These are phyloP conservation scores for Pseudozyma hubeiensis DNA, from an alignment of 1,284 basidiomycete species.

Conservation along the genomic window DNA sequence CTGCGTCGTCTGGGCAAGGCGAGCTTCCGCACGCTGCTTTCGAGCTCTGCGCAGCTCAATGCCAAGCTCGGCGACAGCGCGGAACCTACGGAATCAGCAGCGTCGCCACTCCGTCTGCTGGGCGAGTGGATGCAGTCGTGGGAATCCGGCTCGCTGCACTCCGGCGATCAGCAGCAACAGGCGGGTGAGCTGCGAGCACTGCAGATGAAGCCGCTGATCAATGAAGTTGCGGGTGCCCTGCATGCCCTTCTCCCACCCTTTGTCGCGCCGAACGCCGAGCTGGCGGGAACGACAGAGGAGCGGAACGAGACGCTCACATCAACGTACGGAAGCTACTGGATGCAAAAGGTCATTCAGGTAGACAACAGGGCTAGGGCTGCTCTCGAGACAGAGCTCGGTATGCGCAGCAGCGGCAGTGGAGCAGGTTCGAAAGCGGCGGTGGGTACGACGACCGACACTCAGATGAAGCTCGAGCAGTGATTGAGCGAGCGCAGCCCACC, in stretches of 20 bases:
- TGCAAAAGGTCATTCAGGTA: slow-evolving; percentile 21
- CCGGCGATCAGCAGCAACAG: slow-evolving; percentile 4
- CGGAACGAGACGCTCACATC: slow-evolving; percentile 14
- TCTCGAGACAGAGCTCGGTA: slow-evolving; percentile 42
- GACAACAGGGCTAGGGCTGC: slow-evolving; percentile 41
- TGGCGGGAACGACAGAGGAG: slow-evolving; percentile 24
- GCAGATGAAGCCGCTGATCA: slow-evolving; percentile 35
- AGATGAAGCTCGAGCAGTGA: slow-evolving; percentile 3
- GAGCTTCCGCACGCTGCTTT: slow-evolving; percentile 59
- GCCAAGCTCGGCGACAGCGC: slow-evolving; percentile 28
- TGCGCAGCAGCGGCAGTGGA: slow-evolving; percentile 9
- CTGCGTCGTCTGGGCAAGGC: slow-evolving; percentile 59
- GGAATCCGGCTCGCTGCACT: slow-evolving; percentile 34
- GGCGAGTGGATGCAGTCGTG: slow-evolving; percentile 54
- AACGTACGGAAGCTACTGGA: slow-evolving; percentile 48
- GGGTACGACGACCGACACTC: background rate
- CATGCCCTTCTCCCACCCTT: slow-evolving; percentile 43
- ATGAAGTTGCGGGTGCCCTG: slow-evolving; percentile 40
- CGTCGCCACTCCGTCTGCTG: slow-evolving; percentile 39
- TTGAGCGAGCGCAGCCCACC: no score
- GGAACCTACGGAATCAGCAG: slow-evolving; percentile 13
- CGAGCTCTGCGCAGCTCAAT: slow-evolving; percentile 28
- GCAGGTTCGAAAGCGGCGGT: background rate
- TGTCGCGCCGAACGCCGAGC: slow-evolving; percentile 30
- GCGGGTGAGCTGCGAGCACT: slow-evolving; percentile 15